Evolutionary conservation across 2,329 filamentous ascomycete genomes (phyloP).

Genomic region (Ilyonectria sp.): DNA sequence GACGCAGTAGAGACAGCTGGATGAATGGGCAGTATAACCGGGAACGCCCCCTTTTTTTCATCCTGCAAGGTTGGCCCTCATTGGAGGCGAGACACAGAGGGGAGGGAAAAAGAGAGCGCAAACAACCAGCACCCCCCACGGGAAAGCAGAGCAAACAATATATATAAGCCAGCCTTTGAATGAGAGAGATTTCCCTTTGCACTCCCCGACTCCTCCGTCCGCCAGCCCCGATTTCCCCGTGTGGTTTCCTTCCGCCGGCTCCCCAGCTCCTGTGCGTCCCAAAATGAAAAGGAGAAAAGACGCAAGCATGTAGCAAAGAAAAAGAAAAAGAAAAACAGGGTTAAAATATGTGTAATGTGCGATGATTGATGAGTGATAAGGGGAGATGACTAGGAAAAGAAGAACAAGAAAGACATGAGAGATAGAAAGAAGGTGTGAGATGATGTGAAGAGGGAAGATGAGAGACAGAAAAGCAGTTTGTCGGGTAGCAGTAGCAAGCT

Average conservation of each 20-base stretch:
- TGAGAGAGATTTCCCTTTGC: constrained; percentile 42
- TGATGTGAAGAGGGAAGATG: constrained; percentile 34
- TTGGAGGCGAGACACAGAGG: constrained; percentile 13
- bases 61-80: constrained; percentile 6
- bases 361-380: constrained; percentile 33
- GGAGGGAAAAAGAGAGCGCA: constrained; percentile 24
- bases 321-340: constrained; percentile 39
- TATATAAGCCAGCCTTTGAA: constrained; percentile 43
- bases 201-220: constrained; percentile 50
- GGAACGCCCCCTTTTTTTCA: constrained; percentile 4
- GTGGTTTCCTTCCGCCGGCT: constrained; percentile 44
- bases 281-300: constrained; percentile 38
- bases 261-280: constrained; percentile 48
- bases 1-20: constrained; percentile 23
- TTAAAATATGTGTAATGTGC: constrained; percentile 29
- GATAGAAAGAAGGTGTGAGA: constrained; percentile 30
- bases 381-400: neutral
- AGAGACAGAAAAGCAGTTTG: constrained; percentile 46
- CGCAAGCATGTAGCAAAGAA: constrained; percentile 38
- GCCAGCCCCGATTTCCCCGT: constrained; percentile 34
- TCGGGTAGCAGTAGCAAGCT: constrained; percentile 43
- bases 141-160: constrained; percentile 43
- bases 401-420: constrained; percentile 27
- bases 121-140: constrained; percentile 33
- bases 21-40: constrained; percentile 3